Percentiles rank a stretch among this genome's conserved stretches.
Conservation (phyloP, 2,329 filamentous ascomycete genomes). For the Ascochyta lentis region DNA sequence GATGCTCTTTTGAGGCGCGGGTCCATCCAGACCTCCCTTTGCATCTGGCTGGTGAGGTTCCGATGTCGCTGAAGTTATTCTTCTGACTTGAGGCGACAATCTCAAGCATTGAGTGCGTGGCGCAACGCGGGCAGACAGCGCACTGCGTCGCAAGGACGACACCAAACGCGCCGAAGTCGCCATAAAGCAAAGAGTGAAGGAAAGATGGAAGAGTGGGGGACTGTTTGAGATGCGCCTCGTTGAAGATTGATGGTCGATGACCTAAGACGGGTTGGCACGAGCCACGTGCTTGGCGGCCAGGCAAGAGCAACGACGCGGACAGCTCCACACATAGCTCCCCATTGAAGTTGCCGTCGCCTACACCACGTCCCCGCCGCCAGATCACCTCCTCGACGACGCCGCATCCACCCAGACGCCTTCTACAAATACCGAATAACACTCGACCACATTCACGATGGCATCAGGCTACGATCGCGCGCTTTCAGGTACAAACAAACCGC, state of each 20-base stretch:
- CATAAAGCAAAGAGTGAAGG: conserved; percentile 36
- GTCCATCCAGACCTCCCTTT: conserved; percentile 44
- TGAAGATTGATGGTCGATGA: conserved; percentile 32
- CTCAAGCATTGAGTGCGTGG: conserved; percentile 31
- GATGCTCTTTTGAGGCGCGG: conserved; percentile 55
- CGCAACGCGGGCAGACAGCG: conserved; percentile 33
- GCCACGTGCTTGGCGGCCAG: conserved; percentile 43
- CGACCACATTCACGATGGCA: conserved; percentile 65
- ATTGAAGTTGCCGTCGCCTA: conserved; percentile 29
- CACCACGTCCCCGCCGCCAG: conserved; percentile 21
- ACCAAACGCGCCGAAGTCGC: conserved; percentile 44
- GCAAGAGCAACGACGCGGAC: conserved; percentile 49
- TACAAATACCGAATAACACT: not conserved
- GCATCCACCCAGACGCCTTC: not conserved
- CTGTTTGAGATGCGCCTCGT: conserved; percentile 20
- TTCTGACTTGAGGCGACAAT: conserved; percentile 44
- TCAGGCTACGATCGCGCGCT: conserved; percentile 99
- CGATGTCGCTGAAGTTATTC: conserved; percentile 50
- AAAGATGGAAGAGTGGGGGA: conserved; percentile 30
- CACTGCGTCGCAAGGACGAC: conserved; percentile 42
- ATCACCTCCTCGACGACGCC: conserved; percentile 9
- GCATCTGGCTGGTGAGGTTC: conserved; percentile 50
- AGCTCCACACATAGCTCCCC: conserved; percentile 45
- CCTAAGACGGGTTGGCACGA: conserved; percentile 35
- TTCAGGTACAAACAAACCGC: conserved; percentile 73